Conservation (phyloP, 768 basidiomycete species). For the Termitomyces sp. region DNA sequence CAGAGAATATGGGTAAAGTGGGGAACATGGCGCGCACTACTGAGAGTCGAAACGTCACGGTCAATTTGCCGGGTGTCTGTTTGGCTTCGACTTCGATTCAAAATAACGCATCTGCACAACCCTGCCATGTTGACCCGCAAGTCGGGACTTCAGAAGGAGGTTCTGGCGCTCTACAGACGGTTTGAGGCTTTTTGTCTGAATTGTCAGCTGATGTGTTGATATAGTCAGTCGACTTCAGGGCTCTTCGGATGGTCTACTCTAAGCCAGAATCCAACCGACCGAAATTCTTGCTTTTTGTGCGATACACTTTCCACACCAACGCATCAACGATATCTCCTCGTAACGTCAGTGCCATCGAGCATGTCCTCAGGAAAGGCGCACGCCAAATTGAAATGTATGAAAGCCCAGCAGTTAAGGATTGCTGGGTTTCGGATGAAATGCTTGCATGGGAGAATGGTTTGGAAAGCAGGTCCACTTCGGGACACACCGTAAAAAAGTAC, state of each 20-base stretch:
- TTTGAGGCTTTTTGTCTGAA: constrained; percentile 12
- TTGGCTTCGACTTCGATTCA: constrained; percentile 10
- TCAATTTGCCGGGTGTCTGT: constrained; percentile 7
- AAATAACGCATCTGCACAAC: constrained; percentile 7
- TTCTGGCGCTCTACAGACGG: constrained; percentile 45
- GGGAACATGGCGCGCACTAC: constrained; percentile 21
- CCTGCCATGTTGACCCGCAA: constrained; percentile 23
- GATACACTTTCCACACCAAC: constrained; percentile 66
- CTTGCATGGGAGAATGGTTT: constrained; percentile 51
- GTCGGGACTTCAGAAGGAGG: constrained; percentile 53
- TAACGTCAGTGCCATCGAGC: constrained; percentile 68
- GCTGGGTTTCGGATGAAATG: constrained; percentile 74
- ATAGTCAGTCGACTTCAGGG: constrained; percentile 37
- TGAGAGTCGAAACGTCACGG: neutral
- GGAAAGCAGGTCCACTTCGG: constrained; percentile 7
- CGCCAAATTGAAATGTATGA: constrained; percentile 73
- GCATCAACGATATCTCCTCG: constrained; percentile 60
- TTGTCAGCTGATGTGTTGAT: neutral
- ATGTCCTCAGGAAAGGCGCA: constrained; percentile 66
- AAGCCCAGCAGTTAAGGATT: constrained; percentile 63
- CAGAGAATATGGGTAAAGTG: constrained; percentile 29
- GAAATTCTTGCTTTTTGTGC: constrained; percentile 67
- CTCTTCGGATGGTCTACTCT: constrained; percentile 67
- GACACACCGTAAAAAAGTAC: neutral
- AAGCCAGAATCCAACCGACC: constrained; percentile 60